These are phyloP conservation scores for Eucalyptus sp. DNA, from an alignment of 345 rosid species.

Conservation along the genomic window DNA sequence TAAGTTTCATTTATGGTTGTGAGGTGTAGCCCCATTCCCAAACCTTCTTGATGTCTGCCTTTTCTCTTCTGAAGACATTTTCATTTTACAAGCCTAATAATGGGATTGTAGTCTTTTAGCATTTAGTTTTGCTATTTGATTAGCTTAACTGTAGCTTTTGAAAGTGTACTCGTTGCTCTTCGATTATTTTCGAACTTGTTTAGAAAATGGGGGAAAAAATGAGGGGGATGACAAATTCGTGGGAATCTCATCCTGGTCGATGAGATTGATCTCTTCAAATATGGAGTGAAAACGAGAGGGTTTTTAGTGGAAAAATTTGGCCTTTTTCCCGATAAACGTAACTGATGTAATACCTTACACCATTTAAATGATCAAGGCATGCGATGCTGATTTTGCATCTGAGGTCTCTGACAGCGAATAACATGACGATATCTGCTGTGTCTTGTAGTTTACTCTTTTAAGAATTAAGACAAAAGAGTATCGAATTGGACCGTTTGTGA, in stretches of 20 bases:
- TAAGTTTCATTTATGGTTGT: not conserved
- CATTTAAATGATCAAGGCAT: not conserved
- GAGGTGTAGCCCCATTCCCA: not conserved
- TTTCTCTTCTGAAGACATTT: not conserved
- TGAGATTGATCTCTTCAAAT: not conserved
- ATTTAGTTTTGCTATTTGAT: not conserved
- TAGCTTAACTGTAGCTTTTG: not conserved
- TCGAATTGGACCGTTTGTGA: not conserved
- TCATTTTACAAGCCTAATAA: not conserved
- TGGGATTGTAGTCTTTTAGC: not conserved
- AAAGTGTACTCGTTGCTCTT: not conserved
- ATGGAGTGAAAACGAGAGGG: not conserved
- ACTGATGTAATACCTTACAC: not conserved
- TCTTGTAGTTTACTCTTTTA: not conserved
- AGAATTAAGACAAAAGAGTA: not conserved
- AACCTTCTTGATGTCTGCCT: not conserved
- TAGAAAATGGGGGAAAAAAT: not conserved
- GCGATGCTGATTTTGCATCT: not conserved
- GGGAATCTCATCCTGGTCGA: not conserved
- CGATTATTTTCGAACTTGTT: not conserved
- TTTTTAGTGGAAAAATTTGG: not conserved
- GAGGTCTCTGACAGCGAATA: not conserved
- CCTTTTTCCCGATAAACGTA: not conserved
- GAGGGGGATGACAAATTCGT: not conserved
- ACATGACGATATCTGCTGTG: not conserved